Conservation (phyloP, 345 rosid species). For the Populus ilicifolia region DNA sequence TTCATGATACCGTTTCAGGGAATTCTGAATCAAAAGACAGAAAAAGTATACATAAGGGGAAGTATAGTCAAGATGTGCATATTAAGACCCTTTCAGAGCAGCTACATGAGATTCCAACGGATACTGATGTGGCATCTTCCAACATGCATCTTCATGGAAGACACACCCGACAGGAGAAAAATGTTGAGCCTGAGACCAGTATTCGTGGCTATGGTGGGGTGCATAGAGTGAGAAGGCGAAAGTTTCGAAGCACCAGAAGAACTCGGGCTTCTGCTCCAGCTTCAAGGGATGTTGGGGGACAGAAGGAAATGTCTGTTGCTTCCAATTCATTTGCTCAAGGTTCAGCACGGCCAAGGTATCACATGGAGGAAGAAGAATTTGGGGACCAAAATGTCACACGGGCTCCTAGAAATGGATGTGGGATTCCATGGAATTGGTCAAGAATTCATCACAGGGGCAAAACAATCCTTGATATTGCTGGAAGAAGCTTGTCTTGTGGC, state of each 20-base stretch:
- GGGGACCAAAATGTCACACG: constrained; percentile 47
- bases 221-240: constrained; percentile 55
- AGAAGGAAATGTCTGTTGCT: constrained; percentile 75
- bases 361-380: constrained; percentile 43
- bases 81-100: constrained; percentile 70
- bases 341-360: constrained; percentile 31
- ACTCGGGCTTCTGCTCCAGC: constrained; percentile 29
- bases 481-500: constrained; percentile 94
- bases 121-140: constrained; percentile 67
- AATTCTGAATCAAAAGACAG: constrained; percentile 49
- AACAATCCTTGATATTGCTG: constrained; percentile 83
- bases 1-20: constrained; percentile 43
- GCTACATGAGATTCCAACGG: constrained; percentile 50
- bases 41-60: constrained; percentile 48
- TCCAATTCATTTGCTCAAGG: constrained; percentile 64
- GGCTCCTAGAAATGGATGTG: constrained; percentile 86
- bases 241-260: constrained; percentile 61
- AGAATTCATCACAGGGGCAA: constrained; percentile 83
- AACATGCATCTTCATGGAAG: constrained; percentile 41
- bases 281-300: constrained; percentile 48
- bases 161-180: constrained; percentile 27
- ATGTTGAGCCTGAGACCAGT: constrained; percentile 33
- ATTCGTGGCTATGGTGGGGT: constrained; percentile 38
- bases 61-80: constrained; percentile 38
- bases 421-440: constrained; percentile 97